Conservation (phyloP, 2,329 filamentous ascomycete species). For the Neurospora sp. region DNA sequence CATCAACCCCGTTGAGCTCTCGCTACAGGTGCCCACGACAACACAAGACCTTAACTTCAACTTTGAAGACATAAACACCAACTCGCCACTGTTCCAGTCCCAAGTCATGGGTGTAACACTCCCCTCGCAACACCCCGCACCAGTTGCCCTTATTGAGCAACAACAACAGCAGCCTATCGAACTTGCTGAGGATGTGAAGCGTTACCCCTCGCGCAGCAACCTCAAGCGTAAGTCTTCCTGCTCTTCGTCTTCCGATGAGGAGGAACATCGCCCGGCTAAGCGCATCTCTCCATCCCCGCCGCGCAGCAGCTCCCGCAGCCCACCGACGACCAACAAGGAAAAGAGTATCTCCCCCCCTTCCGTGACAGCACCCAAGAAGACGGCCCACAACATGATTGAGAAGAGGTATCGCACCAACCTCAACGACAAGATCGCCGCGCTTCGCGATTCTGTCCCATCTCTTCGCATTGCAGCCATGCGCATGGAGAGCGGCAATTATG, state of each 20-base stretch:
- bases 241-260: conserved; percentile 10
- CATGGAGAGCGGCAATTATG: conserved; percentile 25
- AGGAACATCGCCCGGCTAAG: conserved; percentile 11
- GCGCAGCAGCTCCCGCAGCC: conserved; percentile 5
- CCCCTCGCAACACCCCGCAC: background rate
- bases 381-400: conserved; percentile 78
- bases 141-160: background rate
- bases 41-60: conserved; percentile 16
- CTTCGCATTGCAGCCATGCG: conserved; percentile 36
- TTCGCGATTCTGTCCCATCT: conserved; percentile 58
- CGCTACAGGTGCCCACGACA: conserved; percentile 5
- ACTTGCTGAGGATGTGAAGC: conserved; percentile 8
- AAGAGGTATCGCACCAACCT: conserved; percentile 77
- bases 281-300: conserved; percentile 15
- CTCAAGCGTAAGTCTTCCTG: conserved; percentile 25
- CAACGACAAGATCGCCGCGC: conserved; percentile 71
- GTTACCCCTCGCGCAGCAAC: conserved; percentile 15
- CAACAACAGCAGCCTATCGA: background rate
- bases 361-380: conserved; percentile 49
- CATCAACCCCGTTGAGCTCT: conserved; percentile 26
- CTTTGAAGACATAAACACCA: conserved; percentile 18
- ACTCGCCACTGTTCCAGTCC: conserved; percentile 19
- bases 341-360: background rate
- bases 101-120: conserved; percentile 10
- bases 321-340: conserved; percentile 2